phyloP scores from a whole-genome alignment of 2,329 filamentous ascomycete genomes.

The Penicillium janthinellum region DNA sequence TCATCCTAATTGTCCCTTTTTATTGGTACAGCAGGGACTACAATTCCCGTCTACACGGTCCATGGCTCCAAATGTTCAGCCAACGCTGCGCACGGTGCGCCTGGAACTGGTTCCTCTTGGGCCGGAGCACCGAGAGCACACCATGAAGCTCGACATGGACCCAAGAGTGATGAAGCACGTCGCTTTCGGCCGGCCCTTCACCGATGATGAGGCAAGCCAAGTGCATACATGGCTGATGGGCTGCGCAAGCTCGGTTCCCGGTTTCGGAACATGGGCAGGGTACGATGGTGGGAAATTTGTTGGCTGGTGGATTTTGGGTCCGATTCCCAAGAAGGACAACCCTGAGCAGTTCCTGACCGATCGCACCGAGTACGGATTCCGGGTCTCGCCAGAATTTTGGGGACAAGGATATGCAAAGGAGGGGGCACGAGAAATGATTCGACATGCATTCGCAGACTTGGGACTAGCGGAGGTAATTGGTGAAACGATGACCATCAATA shows the following conservation, averaged over 20 bases:
- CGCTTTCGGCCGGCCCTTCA: conserved; percentile 12
- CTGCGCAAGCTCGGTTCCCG: background rate
- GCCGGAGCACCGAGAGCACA: conserved; percentile 1
- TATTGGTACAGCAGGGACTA: background rate
- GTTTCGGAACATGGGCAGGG: background rate
- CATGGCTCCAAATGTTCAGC: background rate
- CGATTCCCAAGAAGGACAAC: conserved; percentile 3
- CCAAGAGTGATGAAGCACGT: conserved; percentile 16
- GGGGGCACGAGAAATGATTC: conserved; percentile 10
- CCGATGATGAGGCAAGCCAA: conserved; percentile 7
- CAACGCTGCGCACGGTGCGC: background rate
- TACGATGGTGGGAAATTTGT: background rate
- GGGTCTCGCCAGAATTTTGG: conserved; percentile 12
- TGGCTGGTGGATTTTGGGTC: background rate
- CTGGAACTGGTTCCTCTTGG: background rate
- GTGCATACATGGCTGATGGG: background rate
- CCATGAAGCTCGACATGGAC: conserved; percentile 13
- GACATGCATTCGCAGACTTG: conserved; percentile 14
- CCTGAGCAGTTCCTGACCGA: conserved; percentile 9
- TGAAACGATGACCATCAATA: conserved; percentile 19
- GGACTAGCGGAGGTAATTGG: conserved; percentile 16
- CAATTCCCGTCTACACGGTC: background rate
- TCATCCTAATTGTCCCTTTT: background rate
- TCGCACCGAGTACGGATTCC: conserved; percentile 15
- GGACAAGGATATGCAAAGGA: conserved; percentile 18